Evolutionary conservation across 352 stramenopile genomes (phyloP), one percentile per base, ranked within the genome.

Genomic region (Globisporangium recalcitrans): DNA sequence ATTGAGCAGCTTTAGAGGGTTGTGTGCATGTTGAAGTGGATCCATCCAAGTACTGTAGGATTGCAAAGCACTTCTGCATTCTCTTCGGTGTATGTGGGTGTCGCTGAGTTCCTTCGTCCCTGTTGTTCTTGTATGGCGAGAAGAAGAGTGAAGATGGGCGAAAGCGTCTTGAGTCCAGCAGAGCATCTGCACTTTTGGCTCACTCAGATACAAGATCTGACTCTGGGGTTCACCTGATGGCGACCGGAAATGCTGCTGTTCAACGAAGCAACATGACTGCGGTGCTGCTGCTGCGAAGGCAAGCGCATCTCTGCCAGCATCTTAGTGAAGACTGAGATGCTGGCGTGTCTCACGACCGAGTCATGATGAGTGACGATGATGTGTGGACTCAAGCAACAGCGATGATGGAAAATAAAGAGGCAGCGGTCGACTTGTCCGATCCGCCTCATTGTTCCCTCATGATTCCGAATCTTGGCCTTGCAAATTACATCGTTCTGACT

Each of bases 1-100:
- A 42, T 38, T n/a, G 16, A 44, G 36, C 16, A 46, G 21, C 38
- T 6, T 46, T 46, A n/a, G n/a, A n/a, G n/a, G n/a, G n/a, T n/a
- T n/a, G n/a, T n/a, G n/a, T n/a, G n/a, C n/a, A n/a, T n/a, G n/a
- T 29, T 21, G 27, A 58, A 58, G 19, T 47, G 34, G 53, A 52
- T 46, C 38, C 14, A 21, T 21, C 16, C 38, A 4, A 16, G 38
- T 46, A 46, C 32, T 59, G 27, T 19, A 36, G 32, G 21, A 47
- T 48, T 48, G 32, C 52, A 59, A 32, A 55, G 49, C 27, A 55
- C 26, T 22, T 36, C 19, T 55, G 48, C 10, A 24, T 54, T 31
- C 26, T 21, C 47, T 29, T 53, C 47, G 21, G 22, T 53, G 38
- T n/a, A n/a, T 13, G 36, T n/a, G n/a, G n/a, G n/a, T 42, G 36